phyloP scores from a whole-genome alignment of 78 protist genomes.

The Guillardia theta region DNA sequence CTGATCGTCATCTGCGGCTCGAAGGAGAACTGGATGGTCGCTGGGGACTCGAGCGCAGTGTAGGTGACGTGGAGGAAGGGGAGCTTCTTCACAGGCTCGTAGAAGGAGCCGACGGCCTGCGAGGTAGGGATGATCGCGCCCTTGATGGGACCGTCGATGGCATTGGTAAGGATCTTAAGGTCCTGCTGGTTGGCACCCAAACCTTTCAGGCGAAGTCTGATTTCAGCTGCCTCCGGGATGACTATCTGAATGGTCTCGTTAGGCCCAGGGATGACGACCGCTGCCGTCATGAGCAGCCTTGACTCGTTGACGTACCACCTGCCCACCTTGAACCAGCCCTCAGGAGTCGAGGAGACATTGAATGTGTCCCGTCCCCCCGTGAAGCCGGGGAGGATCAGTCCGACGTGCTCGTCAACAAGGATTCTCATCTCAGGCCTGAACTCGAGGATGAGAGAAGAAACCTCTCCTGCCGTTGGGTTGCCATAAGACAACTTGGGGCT shows the following conservation, averaged over 20 bases:
- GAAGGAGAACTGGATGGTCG: not conserved
- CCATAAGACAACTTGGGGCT: not conserved
- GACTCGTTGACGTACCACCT: not conserved
- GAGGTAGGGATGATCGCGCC: not conserved
- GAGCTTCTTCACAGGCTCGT: not conserved
- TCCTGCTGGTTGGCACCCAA: not conserved
- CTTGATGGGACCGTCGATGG: not conserved
- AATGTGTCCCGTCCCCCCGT: not conserved
- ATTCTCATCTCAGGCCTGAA: not conserved
- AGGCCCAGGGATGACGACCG: not conserved
- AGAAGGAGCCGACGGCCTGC: not conserved
- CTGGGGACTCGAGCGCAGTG: not conserved
- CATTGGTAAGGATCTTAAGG: not conserved
- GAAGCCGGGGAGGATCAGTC: not conserved
- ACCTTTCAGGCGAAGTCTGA: not conserved
- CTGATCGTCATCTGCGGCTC: not conserved
- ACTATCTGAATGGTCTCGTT: not conserved
- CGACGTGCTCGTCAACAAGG: not conserved
- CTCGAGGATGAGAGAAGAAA: not conserved
- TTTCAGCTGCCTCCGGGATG: not conserved
- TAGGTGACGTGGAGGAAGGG: not conserved
- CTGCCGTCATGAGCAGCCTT: not conserved
- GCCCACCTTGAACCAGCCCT: not conserved
- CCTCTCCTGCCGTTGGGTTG: not conserved
- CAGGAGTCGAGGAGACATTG: not conserved